Base-by-base conservation (phyloP, 2,329 filamentous ascomycete genomes). In the Teratosphaeria zuluensis region DNA sequence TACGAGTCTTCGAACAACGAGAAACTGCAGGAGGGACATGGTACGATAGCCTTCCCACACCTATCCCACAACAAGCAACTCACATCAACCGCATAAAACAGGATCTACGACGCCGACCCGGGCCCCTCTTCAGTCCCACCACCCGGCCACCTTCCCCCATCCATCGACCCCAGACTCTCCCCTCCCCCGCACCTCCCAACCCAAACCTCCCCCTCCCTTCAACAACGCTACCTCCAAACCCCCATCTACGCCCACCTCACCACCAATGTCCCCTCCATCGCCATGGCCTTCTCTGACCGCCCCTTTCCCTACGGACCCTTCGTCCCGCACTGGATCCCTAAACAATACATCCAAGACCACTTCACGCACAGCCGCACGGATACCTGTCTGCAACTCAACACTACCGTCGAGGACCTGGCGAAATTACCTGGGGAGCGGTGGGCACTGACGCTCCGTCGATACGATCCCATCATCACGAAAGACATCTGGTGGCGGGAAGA, bases 231-330 rank as follows among this genome's bases (percentile, higher is more conserved):
- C 55, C 61, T 69, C 1, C 65, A 76, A 56, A 82, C 80, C 0
- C 80, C 80, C 0, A 75, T 82, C 1, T 83, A 83, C 57, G 69
- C 74, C 2, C 75, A 73, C 12, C 66, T 82, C 35, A 82, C 80
- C 1, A 83, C 81, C 1, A 83, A 83, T 54, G 80, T 83, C 0
- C 80, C 81, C 0, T 76, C 78, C 31, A 78, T 82, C 51, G 80
- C 78, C 31, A 83, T 82, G 80, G 76, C 73, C 4, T 81, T 82
- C 61, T 82, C 80, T 0, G 81, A 83, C 59, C 53, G 69, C 0
- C 72, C 72, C 0, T 83, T 83, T 61, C 70, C 80, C 0, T 82
- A 82, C 57, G 81, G 80, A 0, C 80, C 80, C 0, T 83, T 83
- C 62, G 77, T 76, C 14, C 81, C 81, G 0, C 81, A 84, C 19